These are phyloP conservation scores for Nephelium lappaceum DNA, from an alignment of 345 rosid genomes.

Conservation along the genomic window DNA sequence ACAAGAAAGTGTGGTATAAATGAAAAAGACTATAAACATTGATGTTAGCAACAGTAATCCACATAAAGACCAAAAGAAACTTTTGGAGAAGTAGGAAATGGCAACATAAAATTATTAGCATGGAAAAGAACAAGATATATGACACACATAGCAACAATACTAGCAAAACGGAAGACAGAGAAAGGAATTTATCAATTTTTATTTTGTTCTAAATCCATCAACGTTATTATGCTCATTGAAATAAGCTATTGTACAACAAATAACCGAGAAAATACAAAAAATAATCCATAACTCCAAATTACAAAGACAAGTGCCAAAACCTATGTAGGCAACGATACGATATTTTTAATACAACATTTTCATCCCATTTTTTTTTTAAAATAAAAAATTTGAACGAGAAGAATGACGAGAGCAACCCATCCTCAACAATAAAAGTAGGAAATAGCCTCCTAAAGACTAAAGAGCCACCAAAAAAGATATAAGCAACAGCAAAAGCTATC, in stretches of 20 bases:
- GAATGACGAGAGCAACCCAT: no score
- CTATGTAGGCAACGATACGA: not conserved
- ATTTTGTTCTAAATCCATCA: not conserved
- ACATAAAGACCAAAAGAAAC: not conserved
- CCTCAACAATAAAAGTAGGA: no score
- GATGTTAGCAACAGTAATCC: not conserved
- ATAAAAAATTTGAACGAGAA: no score
- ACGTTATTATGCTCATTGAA: no score
- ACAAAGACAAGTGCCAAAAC: not conserved
- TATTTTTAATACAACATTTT: not conserved
- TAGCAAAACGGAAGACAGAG: not conserved
- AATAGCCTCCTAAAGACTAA: no score
- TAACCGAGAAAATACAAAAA: no score
- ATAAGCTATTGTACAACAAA: no score
- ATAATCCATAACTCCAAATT: no score
- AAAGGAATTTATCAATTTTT: not conserved
- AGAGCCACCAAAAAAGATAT: no score
- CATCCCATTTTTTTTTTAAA: not conserved
- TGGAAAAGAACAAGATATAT: not conserved
- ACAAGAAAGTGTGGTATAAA: conserved; percentile 15
- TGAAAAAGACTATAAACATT: not conserved
- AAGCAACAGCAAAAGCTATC: no score
- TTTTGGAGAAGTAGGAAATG: not conserved
- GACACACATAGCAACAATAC: not conserved
- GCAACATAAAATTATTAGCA: not conserved